phyloP scores from a whole-genome alignment of 495 filamentous ascomycete species.

The Annulohypoxylon bovei region DNA sequence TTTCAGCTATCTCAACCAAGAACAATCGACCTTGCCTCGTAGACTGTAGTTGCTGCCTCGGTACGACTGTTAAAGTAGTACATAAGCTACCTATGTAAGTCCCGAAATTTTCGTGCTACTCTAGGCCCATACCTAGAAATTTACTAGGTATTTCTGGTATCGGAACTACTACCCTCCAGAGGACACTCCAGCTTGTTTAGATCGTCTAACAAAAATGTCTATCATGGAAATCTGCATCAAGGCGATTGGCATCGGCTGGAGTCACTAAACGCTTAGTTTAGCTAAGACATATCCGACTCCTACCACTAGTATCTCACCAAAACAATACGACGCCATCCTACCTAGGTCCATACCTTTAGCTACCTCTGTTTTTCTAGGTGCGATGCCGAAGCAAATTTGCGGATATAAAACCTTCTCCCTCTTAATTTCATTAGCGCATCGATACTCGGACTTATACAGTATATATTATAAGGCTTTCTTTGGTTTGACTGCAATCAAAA shows the following conservation, averaged over 20 bases:
- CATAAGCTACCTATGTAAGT: background rate
- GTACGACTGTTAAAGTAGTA: background rate
- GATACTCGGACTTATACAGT: background rate
- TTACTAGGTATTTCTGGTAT: background rate
- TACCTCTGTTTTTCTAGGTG: background rate
- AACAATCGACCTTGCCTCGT: background rate
- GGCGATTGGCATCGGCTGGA: background rate
- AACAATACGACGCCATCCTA: no score
- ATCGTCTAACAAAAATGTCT: background rate
- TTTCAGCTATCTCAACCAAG: slow-evolving; percentile 12
- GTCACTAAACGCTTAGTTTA: background rate
- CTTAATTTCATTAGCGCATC: background rate
- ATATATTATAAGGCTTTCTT: background rate
- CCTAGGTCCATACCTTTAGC: no score
- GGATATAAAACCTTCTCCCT: background rate
- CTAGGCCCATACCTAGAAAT: background rate
- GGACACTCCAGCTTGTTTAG: background rate
- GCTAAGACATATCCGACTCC: background rate
- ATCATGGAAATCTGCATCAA: background rate
- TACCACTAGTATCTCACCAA: background rate
- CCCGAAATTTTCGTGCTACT: background rate
- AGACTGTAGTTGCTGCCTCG: background rate
- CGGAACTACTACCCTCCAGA: background rate
- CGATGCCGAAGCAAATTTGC: background rate
- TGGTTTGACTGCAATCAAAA: background rate